phyloP scores from a whole-genome alignment of 345 rosid genomes.

The Eucalyptus sp. region DNA sequence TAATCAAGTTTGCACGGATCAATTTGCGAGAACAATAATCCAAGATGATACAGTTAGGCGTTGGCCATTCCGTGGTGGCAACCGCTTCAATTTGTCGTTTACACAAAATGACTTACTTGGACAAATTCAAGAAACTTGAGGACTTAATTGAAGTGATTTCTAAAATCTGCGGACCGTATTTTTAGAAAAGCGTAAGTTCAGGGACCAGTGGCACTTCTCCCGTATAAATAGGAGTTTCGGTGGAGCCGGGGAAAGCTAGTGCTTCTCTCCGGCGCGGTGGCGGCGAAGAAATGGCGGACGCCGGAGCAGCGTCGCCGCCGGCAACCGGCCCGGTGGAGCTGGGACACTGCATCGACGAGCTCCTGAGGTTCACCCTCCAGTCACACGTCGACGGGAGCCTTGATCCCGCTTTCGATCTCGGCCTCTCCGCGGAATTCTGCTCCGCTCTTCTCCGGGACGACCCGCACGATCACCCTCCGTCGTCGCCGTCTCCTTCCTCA shows the following conservation, averaged over 20 bases:
- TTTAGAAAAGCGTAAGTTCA: neutral
- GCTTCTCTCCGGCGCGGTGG: neutral
- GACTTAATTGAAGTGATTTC: neutral
- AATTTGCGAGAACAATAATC: neutral
- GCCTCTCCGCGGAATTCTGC: slow-evolving; percentile 11
- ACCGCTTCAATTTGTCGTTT: neutral
- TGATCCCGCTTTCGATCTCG: neutral
- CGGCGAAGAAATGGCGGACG: neutral
- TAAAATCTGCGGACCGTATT: neutral
- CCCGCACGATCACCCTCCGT: neutral
- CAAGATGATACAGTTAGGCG: neutral
- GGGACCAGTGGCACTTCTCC: neutral
- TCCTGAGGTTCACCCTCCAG: slow-evolving; percentile 11
- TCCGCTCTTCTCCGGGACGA: slow-evolving; percentile 4
- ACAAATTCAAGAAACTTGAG: neutral
- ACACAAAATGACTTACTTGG: neutral
- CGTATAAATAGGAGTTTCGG: neutral
- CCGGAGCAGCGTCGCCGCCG: slow-evolving; percentile 1
- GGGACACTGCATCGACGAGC: slow-evolving; percentile 6
- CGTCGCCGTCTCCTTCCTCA: neutral
- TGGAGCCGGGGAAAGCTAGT: neutral
- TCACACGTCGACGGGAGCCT: neutral
- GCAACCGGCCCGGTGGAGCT: neutral
- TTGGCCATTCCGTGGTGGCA: neutral
- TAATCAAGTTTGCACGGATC: neutral